Conservation (phyloP, 2,329 filamentous ascomycete genomes). For the Diaporthe australafricana region DNA sequence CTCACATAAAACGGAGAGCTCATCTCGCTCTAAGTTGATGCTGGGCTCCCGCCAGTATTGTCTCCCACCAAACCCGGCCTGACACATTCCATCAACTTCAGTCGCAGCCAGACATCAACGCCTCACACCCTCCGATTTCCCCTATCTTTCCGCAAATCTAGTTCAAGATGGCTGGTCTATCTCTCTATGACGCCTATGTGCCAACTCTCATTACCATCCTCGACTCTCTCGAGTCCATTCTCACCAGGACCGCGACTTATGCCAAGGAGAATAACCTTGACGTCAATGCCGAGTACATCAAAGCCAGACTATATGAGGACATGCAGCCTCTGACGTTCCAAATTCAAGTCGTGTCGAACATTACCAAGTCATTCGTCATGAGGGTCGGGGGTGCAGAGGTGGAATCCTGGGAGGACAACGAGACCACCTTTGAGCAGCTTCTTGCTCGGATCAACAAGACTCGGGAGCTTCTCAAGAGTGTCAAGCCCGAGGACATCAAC, state of each 20-base stretch:
- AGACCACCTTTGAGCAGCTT: constrained; percentile 49
- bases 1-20: background rate
- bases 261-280: constrained; percentile 44
- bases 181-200: constrained; percentile 46
- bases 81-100: background rate
- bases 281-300: constrained; percentile 40
- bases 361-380: constrained; percentile 44
- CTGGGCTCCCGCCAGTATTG: background rate
- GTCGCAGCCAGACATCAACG: background rate
- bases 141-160: background rate
- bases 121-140: background rate
- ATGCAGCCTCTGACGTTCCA: constrained; percentile 52
- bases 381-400: constrained; percentile 42
- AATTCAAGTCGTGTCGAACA: constrained; percentile 47
- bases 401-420: constrained; percentile 44
- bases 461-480: constrained; percentile 44
- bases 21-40: background rate
- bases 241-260: constrained; percentile 46
- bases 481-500: constrained; percentile 43
- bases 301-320: constrained; percentile 46
- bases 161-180: constrained; percentile 44
- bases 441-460: constrained; percentile 45
- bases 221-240: constrained; percentile 43
- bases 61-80: background rate
- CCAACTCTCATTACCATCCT: constrained; percentile 43